A percentile compares a stretch with the other conserved stretches of the same genome.
These are phyloP conservation scores for Phialocephala sp. DNA, from an alignment of 2,329 filamentous ascomycete species.

Conservation along the genomic window DNA sequence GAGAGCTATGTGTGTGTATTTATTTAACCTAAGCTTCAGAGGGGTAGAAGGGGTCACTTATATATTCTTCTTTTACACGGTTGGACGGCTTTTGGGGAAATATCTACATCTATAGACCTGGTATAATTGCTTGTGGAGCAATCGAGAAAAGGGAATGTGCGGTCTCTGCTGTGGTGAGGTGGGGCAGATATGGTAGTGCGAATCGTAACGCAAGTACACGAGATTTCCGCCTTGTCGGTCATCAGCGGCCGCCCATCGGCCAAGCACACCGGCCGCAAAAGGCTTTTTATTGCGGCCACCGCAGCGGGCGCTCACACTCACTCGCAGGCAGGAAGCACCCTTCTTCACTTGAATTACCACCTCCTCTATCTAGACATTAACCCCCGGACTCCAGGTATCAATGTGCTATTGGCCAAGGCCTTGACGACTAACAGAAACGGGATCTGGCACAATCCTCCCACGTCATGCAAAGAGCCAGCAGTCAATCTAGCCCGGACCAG, in stretches of 20 bases:
- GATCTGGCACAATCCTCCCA: background rate
- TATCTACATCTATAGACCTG: no score
- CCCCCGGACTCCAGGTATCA: no score
- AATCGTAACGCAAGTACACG: background rate
- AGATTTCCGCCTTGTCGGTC: no score
- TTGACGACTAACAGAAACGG: no score
- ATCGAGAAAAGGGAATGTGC: no score
- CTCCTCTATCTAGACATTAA: background rate
- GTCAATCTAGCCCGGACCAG: constrained; percentile 6
- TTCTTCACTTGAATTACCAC: background rate
- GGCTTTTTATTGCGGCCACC: background rate
- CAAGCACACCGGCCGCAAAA: background rate
- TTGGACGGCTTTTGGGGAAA: no score
- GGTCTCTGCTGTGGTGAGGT: no score
- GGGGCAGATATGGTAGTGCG: background rate
- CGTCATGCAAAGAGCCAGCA: constrained; percentile 1
- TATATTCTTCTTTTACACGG: no score
- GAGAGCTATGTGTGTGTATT: background rate
- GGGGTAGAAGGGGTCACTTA: no score
- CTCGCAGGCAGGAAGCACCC: background rate
- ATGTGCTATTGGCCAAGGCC: no score
- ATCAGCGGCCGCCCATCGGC: background rate
- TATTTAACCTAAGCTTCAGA: no score
- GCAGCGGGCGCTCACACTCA: background rate
- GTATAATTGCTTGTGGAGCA: no score